Evolutionary conservation across 2,329 filamentous ascomycete species (phyloP), one percentile per base, ranked within the genome.

Genomic region (Ophiostoma ulmi): DNA sequence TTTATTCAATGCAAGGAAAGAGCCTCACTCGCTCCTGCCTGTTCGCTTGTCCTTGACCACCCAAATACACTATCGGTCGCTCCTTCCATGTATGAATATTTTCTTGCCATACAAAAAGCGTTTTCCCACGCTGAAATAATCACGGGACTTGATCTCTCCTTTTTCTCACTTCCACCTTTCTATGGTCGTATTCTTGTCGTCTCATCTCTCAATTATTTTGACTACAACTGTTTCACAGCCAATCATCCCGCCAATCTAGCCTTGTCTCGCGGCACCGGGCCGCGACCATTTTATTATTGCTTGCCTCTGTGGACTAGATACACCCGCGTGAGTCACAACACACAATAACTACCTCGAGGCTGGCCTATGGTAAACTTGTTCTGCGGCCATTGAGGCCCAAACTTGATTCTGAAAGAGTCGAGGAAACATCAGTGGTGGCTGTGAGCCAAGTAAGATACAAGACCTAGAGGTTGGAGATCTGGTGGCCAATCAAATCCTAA

Each of bases 231-330:
- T 22, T 26, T 71, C 14, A 61, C 48, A 71, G 63, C 70, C 70
- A 69, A 71, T 64, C 63, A 58, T 63, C 63, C 6, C 35, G 63
- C 44, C 52, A 69, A 69, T 52, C 38, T 58, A 69, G 36, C 36
- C 13, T 35, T n/a, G 14, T 58, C 22, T 20, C 38, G 70, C 70
- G 70, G 70, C 67, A 36, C 35, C 61, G 63, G 48, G 70, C 66
- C 66, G 39, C 67, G 67, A 55, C 67, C 58, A 20, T 20, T n/a
- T 22, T 36, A 48, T 41, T 22, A 6, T 38, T 22, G 20, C 8
- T 39, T 22, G 8, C 22, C 35, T 22, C 7, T 39, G 20, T 39
- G 7, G 7, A 26, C 58, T 63, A 22, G 58, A 5, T 13, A 26
- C 26, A 1, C 26, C 58, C 5, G 11, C 58, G 58, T 8, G 36